Base-by-base conservation (phyloP, 352 stramenopile species). In the Phytopythium delawarense region DNA sequence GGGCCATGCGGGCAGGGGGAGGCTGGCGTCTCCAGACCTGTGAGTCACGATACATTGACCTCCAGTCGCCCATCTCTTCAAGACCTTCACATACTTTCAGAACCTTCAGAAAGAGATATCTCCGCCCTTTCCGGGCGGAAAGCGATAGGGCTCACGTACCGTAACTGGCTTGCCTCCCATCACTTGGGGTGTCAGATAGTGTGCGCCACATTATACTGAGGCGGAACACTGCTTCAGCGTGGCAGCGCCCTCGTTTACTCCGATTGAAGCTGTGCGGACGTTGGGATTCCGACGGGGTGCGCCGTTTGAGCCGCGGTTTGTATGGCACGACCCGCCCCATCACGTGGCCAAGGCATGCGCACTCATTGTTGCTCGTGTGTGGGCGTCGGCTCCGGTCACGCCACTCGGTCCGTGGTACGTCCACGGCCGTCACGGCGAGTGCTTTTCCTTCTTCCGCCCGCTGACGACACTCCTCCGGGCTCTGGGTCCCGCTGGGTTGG, bases 121-220 rank as follows among this genome's bases (percentile, higher is more conserved):
- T 4, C 39, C 5, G 28, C 20, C 40, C 2, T 23, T 61, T 37
- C 28, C 20, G 15, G 21, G 20, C n/a, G 21, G 37, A n/a, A 16
- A 23, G 9, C 20, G 40, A 37, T 51, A n/a, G 54, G 39, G 54
- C 0, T 60, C 54, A 61, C 18, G 7, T 61, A 61, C 55, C 37
- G 55, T 61, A 61, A 57, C 55, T 61, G 55, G 55, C 55, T 61
- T 61, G 54, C 34, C n/a, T 21, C 50, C 30, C 48, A 54, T 54
- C 48, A 13, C 48, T 23, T 23, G 6, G 25, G 5, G 6, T 4
- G 11, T 35, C 0, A 7, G 4, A 11, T 15, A 4, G 34, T 20
- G 48, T 54, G 0, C 6, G 4, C 5, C 25, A 54, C 48, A 54
- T 15, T 54, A 54, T 21, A 20, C 8, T 40, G 2, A 16, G 12